Percentiles rank a stretch among this genome's conserved stretches.
Conservation (phyloP, 495 filamentous ascomycete genomes). For the Lasiosphaeria hispida region DNA sequence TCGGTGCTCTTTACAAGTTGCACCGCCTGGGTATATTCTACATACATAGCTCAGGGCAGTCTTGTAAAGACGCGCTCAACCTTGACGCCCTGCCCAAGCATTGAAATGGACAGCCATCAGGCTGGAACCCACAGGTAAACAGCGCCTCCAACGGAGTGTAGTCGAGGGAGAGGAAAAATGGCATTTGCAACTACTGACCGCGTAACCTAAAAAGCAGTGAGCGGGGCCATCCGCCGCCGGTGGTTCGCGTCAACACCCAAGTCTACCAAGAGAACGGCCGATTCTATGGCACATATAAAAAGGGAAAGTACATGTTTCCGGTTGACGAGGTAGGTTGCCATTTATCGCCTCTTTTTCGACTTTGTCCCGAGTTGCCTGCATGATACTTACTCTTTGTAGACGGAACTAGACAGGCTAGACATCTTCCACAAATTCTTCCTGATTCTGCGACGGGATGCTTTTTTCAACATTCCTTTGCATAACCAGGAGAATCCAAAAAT, state of each 20-base stretch:
- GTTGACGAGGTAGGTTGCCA: slow-evolving; percentile 54
- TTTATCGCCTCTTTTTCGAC: too few species aligned
- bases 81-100: too few species aligned
- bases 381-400: slow-evolving; percentile 30
- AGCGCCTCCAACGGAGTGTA: too few species aligned
- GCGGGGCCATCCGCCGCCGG: not conserved
- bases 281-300: slow-evolving; percentile 53
- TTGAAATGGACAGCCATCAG: too few species aligned
- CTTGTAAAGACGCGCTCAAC: too few species aligned
- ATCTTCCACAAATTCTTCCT: slow-evolving; percentile 74
- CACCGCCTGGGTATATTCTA: too few species aligned
- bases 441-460: slow-evolving; percentile 59
- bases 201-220: not conserved
- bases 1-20: too few species aligned
- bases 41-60: too few species aligned
- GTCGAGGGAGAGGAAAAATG: too few species aligned
- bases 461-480: slow-evolving; percentile 55
- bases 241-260: not conserved
- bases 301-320: slow-evolving; percentile 60
- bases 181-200: too few species aligned
- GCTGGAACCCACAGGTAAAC: too few species aligned
- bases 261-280: slow-evolving; percentile 55
- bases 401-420: slow-evolving; percentile 73
- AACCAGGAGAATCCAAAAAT: slow-evolving; percentile 45
- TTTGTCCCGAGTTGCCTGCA: not conserved